Conservation (phyloP, 225 moss, liverwort and hornwort species). For the Asterella californica region DNA sequence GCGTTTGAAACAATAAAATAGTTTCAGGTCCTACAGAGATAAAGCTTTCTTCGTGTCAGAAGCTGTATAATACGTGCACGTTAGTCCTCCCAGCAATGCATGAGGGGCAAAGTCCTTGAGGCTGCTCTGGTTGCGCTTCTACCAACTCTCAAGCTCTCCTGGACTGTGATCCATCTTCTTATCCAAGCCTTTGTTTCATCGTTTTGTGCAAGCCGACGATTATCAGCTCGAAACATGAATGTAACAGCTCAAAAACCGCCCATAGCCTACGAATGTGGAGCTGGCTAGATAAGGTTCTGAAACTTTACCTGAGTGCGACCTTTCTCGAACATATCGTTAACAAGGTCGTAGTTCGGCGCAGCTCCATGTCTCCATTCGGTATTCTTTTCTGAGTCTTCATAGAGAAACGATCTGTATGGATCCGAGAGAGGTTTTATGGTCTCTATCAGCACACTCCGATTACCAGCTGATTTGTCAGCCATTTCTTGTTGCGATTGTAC, state of each 20-base stretch:
- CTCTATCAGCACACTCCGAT: neutral
- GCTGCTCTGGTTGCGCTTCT: neutral
- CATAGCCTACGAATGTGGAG: neutral
- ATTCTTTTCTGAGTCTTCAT: slow-evolving; percentile 39
- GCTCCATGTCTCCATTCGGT: slow-evolving; percentile 71
- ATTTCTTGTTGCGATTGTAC: neutral
- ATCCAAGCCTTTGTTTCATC: too few relatives aligned
- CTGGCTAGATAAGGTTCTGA: neutral
- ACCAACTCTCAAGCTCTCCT: neutral
- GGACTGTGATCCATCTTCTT: too few relatives aligned
- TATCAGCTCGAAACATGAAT: too few relatives aligned
- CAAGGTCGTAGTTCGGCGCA: slow-evolving; percentile 51
- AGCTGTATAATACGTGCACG: too few relatives aligned
- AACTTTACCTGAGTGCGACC: slow-evolving; percentile 58
- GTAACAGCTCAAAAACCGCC: too few relatives aligned
- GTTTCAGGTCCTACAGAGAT: too few relatives aligned
- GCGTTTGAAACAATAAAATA: too few relatives aligned
- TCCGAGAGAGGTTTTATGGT: slow-evolving; percentile 27
- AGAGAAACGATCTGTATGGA: slow-evolving; percentile 51
- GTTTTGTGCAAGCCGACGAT: too few relatives aligned
- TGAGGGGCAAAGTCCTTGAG: too few relatives aligned
- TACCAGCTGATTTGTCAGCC: neutral
- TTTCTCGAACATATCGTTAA: slow-evolving; percentile 53
- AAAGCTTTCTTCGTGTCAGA: too few relatives aligned
- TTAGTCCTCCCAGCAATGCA: too few relatives aligned